Evolutionary conservation across 2,329 filamentous ascomycete genomes (phyloP).

Genomic region (Exophiala spinifera): DNA sequence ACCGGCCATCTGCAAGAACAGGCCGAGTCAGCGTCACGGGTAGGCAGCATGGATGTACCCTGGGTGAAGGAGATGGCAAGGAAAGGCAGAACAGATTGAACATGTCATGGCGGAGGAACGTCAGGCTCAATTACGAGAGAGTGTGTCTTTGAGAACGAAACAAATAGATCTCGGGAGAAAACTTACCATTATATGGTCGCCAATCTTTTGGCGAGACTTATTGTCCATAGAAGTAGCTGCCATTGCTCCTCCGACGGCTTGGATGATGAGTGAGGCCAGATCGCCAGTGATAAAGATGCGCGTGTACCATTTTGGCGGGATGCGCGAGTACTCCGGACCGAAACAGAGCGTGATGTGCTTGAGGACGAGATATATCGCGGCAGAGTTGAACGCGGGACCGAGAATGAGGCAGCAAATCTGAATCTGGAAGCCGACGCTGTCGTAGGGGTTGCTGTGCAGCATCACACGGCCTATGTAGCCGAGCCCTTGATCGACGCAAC

Average conservation of each 20-base stretch:
- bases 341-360: slow-evolving; percentile 58
- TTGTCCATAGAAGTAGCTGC: slow-evolving; percentile 46
- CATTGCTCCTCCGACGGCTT: slow-evolving; percentile 57
- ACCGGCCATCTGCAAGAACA: slow-evolving; percentile 44
- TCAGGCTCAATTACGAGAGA: too few relatives aligned
- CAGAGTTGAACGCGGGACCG: slow-evolving; percentile 55
- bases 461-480: slow-evolving; percentile 57
- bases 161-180: too few relatives aligned
- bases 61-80: too few relatives aligned
- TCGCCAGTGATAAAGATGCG: slow-evolving; percentile 61
- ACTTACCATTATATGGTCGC: slow-evolving; percentile 51
- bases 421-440: slow-evolving; percentile 49
- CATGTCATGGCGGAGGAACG: too few relatives aligned
- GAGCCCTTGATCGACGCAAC: slow-evolving; percentile 51
- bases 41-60: too few relatives aligned
- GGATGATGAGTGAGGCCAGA: slow-evolving; percentile 55
- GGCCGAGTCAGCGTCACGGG: too few relatives aligned
- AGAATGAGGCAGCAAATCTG: slow-evolving; percentile 57
- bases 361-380: slow-evolving; percentile 55
- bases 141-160: too few relatives aligned
- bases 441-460: slow-evolving; percentile 53
- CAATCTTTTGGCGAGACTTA: slow-evolving; percentile 42
- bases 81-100: too few relatives aligned
- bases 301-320: slow-evolving; percentile 52
- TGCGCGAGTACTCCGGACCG: slow-evolving; percentile 48